phyloP scores from a whole-genome alignment of 768 basidiomycete genomes.

The Hericium alpestre region DNA sequence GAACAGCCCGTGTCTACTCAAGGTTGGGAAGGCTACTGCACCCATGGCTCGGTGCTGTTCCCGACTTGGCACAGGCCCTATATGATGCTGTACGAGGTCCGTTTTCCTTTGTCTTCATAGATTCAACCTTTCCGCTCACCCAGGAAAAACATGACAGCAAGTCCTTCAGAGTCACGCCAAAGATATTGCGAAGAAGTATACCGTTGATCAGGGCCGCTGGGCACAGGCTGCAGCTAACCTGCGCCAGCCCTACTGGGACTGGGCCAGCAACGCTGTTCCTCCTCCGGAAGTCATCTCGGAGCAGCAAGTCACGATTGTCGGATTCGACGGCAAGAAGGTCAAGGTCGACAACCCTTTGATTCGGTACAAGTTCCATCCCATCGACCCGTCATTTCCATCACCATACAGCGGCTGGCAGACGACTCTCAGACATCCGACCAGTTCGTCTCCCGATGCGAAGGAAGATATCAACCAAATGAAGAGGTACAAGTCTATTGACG shows the following conservation, averaged over 20 bases:
- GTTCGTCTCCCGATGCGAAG: background rate
- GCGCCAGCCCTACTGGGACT: slow-evolving; percentile 42
- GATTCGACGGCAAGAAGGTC: slow-evolving; percentile 20
- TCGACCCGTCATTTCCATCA: slow-evolving; percentile 2
- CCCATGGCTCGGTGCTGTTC: slow-evolving; percentile 43
- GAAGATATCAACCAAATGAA: slow-evolving; percentile 21
- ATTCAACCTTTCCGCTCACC: background rate
- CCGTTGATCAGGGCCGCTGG: slow-evolving; percentile 18
- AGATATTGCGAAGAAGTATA: slow-evolving; percentile 32
- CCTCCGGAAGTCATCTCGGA: slow-evolving; percentile 29
- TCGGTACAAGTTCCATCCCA: slow-evolving; percentile 27
- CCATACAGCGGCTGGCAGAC: slow-evolving; percentile 3
- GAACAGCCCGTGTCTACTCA: slow-evolving; percentile 16
- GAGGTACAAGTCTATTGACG: slow-evolving; percentile 13
- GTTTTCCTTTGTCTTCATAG: background rate
- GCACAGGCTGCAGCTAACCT: slow-evolving; percentile 24
- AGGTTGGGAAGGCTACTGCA: slow-evolving; percentile 40
- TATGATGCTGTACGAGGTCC: slow-evolving; percentile 38
- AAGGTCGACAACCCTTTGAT: slow-evolving; percentile 25
- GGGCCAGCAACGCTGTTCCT: slow-evolving; percentile 30
- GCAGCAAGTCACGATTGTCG: slow-evolving; percentile 23
- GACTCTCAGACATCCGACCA: slow-evolving; percentile 6
- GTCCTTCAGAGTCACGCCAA: slow-evolving; percentile 29
- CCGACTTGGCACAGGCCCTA: slow-evolving; percentile 51
- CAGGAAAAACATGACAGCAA: slow-evolving; percentile 28